Evolutionary conservation across 495 filamentous ascomycete species (phyloP), one percentile per base, ranked within the genome.

Genomic region (Pyronema omphalodes): DNA sequence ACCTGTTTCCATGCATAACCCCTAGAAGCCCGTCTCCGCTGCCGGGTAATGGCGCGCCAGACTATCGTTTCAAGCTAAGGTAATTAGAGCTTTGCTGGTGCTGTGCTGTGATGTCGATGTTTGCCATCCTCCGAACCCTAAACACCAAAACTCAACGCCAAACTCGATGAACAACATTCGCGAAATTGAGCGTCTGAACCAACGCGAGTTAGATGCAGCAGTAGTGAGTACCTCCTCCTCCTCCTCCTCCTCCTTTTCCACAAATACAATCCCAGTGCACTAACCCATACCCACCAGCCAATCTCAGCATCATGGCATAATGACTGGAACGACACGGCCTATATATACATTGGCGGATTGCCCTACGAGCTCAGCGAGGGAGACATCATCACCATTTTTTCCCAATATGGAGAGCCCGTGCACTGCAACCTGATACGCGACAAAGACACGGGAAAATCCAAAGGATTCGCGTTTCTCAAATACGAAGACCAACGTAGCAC

Each of bases 401-500:
- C 86, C 23, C 93, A 99, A 65, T 99, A 79, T 62, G 91, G 91
- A 56, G 88, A 96, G 64, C 93, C 93, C 7, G 83, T 85, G 9
- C 86, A 87, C 68, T 73, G 96, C 54, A 91, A 94, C 58, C 75
- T 96, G 1, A 75, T 81, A 34, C 86, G 91, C 52, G 91, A 98
- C 72, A 91, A 93, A 65, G 91, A 96, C 63, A 88, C 88, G 0
- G 93, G 91, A 29, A 93, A 93, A 67, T 89, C 83, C 57, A 81
- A 81, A 53, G 91, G 91, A 0, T 99, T 95, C 59, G 85, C 81
- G 1, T 99, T 88, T 72, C 74, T 98, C 51, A 98, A 98, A 67
- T 98, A 95, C 68, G 91, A 98, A 65, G 91, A 98, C 68, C 91
- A 98, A 74, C 79, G 93, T 55, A 94, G 87, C 66, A 89, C 84